Conservation (phyloP, 495 filamentous ascomycete species). For the Aspergillus baeticus region DNA sequence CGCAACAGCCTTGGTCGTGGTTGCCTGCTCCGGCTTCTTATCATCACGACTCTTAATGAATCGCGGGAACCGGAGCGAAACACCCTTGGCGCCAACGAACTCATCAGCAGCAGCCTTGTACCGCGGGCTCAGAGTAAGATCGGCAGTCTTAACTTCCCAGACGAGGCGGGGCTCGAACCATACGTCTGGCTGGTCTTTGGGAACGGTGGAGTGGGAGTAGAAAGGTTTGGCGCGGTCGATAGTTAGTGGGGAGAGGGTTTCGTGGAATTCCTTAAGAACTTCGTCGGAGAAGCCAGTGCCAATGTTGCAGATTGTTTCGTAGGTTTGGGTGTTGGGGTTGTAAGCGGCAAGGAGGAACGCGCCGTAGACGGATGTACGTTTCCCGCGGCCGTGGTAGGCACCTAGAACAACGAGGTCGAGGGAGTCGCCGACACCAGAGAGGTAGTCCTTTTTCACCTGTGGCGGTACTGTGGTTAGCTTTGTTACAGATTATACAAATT, state of each 20-base stretch:
- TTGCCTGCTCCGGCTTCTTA: constrained; percentile 92
- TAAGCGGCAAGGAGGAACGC: constrained; percentile 95
- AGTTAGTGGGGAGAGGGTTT: constrained; percentile 62
- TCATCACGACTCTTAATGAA: constrained; percentile 90
- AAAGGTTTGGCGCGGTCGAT: constrained; percentile 94
- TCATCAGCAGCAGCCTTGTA: constrained; percentile 80
- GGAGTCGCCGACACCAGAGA: constrained; percentile 88
- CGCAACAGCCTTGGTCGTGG: constrained; percentile 75
- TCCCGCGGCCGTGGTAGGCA: constrained; percentile 91
- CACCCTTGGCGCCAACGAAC: constrained; percentile 64
- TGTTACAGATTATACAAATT: no score
- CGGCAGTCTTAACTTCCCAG: constrained; percentile 97
- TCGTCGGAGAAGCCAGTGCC: constrained; percentile 95
- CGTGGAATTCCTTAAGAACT: constrained; percentile 77
- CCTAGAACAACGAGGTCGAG: constrained; percentile 95
- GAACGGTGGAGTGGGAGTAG: constrained; percentile 78
- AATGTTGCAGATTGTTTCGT: constrained; percentile 97
- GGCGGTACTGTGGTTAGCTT: not conserved
- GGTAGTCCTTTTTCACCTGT: constrained; percentile 96
- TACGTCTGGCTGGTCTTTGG: constrained; percentile 93
- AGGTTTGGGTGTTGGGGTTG: constrained; percentile 72
- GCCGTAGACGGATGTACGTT: constrained; percentile 91
- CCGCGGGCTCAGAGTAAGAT: constrained; percentile 86
- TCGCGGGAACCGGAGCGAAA: constrained; percentile 84
- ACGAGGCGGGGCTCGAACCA: constrained; percentile 95